Conservation (phyloP, 352 stramenopile genomes). For the Globisporangium megalacanthum region DNA sequence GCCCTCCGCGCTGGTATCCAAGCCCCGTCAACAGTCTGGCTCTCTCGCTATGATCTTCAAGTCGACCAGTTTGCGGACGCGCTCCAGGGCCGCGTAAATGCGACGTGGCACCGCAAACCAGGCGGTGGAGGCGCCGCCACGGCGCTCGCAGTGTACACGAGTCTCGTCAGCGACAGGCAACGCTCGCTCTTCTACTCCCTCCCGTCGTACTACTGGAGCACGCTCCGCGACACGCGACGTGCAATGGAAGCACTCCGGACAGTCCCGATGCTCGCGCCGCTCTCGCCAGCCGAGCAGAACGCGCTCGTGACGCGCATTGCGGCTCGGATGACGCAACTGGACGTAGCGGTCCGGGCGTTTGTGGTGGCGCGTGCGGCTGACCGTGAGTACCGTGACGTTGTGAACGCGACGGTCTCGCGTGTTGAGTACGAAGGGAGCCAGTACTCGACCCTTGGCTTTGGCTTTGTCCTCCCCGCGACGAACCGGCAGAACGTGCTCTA, state of each 20-base stretch:
- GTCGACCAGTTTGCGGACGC: conserved; percentile 53
- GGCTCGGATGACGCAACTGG: conserved; percentile 21
- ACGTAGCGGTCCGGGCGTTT: conserved; percentile 24
- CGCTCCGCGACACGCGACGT: conserved; percentile 22
- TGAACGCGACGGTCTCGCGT: conserved; percentile 24
- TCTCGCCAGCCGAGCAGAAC: conserved; percentile 30
- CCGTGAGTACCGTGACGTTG: conserved; percentile 28
- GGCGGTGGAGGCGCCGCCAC: conserved; percentile 3
- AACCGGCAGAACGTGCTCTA: conserved; percentile 55
- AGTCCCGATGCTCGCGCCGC: conserved; percentile 20
- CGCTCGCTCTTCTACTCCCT: conserved; percentile 24
- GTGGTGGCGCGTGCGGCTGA: conserved; percentile 23
- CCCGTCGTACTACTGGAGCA: conserved; percentile 39
- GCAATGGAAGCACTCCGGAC: conserved; percentile 20
- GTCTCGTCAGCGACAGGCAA: conserved; percentile 16
- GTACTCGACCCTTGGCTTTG: conserved; percentile 52
- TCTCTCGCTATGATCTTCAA: conserved; percentile 41
- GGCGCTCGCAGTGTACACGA: conserved; percentile 30
- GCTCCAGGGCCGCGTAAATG: conserved; percentile 37
- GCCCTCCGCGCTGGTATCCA: conserved; percentile 39
- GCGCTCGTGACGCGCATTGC: conserved; percentile 21
- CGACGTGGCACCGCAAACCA: conserved; percentile 12
- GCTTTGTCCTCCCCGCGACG: conserved; percentile 44
- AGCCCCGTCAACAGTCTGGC: conserved; percentile 56
- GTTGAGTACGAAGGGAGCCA: conserved; percentile 44